Conservation (phyloP, 306 rosid genomes). For the Ormosia emarginata region DNA sequence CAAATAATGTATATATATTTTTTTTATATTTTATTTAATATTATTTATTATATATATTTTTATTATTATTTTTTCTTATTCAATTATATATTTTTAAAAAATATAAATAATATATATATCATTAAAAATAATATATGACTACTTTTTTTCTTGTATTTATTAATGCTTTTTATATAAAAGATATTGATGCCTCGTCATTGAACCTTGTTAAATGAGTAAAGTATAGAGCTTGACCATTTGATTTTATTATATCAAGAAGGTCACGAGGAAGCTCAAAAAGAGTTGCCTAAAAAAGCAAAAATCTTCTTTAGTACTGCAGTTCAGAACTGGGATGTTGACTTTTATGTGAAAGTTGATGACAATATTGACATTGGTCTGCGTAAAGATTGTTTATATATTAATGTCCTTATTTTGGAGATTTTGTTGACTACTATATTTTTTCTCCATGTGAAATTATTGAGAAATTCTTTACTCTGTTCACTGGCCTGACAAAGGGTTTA, state of each 20-base stretch:
- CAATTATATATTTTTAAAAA: too few species aligned
- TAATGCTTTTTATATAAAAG: not conserved
- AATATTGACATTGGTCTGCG: slow-evolving; percentile 79
- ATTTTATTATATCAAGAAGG: slow-evolving; percentile 61
- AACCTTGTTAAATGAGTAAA: slow-evolving; percentile 5
- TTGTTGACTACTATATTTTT: not conserved
- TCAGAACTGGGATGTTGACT: slow-evolving; percentile 96
- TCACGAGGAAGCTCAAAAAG: slow-evolving; percentile 99
- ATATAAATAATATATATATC: too few species aligned
- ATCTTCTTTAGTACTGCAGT: slow-evolving; percentile 88
- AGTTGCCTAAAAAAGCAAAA: slow-evolving; percentile 84
- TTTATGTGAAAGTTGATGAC: slow-evolving; percentile 94
- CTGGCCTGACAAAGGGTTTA: slow-evolving; percentile 65
- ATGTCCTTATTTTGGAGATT: slow-evolving; percentile 12
- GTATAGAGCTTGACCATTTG: slow-evolving; percentile 25
- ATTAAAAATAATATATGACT: too few species aligned
- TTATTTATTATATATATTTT: too few species aligned
- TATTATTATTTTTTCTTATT: too few species aligned
- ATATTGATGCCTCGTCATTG: not conserved
- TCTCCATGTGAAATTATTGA: slow-evolving; percentile 5
- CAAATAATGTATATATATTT: too few species aligned
- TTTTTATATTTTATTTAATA: too few species aligned
- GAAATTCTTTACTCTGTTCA: slow-evolving; percentile 19
- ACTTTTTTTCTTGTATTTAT: too few species aligned
- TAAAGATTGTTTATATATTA: slow-evolving; percentile 29